Base-by-base conservation (phyloP, 2,329 filamentous ascomycete genomes). In the Cladosporium sp. region DNA sequence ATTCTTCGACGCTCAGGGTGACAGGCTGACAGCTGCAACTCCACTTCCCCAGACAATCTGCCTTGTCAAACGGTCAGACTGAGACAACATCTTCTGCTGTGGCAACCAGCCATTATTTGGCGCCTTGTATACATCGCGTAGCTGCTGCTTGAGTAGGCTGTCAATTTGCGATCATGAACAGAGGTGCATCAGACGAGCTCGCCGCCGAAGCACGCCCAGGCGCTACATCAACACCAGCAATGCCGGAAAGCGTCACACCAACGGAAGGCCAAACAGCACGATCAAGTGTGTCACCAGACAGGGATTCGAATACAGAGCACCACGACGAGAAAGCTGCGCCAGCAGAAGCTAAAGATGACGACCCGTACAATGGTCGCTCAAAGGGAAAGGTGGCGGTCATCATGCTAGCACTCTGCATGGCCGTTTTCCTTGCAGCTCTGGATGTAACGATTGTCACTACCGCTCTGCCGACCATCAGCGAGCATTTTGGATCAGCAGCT, bases 381-480 rank as follows among this genome's bases (percentile, higher is more conserved):
- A 71, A 70, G 58, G 68, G 69, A 55, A 71, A 81, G 67, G 75
- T 79, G 58, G 72, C 73, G 5, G 61, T 81, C 58, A 81, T 82
- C 64, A 81, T 81, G 79, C 67, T 75, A 28, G 78, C 78, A 3
- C 70, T 81, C 1, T 64, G 63, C 60, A 78, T 84, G 70, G 82
- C 82, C 7, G 75, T 86, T 12, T 83, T 85, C 56, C 77, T 86
- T 25, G 82, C 83, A 11, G 84, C 84, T 34, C 71, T 86, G 40
- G 84, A 86, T 65, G 83, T 85, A 69, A 85, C 84, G 0, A 86
- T 86, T 63, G 77, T 87, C 55, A 82, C 84, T 0, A 86, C 84
- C 3, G 83, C 84, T 2, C 73, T 86, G 0, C 84, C 84, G 0
- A 85, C 83, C 1, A 86, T 87, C 55, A 76, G 78, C 15, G 75